Percentiles rank a stretch among this genome's conserved stretches.
Conservation (phyloP, 1,139 yeast genomes). For the Yarrowia galli region DNA sequence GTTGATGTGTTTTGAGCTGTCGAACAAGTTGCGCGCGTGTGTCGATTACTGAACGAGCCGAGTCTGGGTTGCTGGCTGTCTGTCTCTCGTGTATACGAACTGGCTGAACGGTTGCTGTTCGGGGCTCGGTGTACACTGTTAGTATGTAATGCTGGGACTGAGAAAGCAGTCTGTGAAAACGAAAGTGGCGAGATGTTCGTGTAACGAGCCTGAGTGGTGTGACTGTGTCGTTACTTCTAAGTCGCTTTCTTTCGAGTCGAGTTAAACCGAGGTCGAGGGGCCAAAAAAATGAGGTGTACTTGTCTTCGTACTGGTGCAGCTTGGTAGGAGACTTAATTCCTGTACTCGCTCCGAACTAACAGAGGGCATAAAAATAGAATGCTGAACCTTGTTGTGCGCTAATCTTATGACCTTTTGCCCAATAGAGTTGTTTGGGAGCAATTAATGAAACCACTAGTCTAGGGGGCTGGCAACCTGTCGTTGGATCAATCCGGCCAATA, state of each 20-base stretch:
- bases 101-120: not conserved
- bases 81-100: too few species aligned
- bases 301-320: not conserved
- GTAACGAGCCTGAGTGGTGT: too few species aligned
- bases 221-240: not conserved
- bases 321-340: not conserved
- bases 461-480: not conserved
- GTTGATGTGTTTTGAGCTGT: too few species aligned
- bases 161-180: too few species aligned
- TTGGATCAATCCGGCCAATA: not conserved
- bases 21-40: too few species aligned
- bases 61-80: too few species aligned
- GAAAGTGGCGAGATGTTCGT: too few species aligned
- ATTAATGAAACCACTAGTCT: not conserved
- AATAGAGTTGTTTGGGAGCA: slow-evolving; percentile 19
- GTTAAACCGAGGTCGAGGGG: not conserved
- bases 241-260: not conserved
- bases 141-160: too few species aligned
- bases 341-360: too few species aligned
- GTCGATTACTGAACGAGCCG: not conserved
- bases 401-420: slow-evolving; percentile 1
- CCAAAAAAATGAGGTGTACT: not conserved
- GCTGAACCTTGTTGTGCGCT: slow-evolving; percentile 9
- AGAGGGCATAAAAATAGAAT: slow-evolving; percentile 26
- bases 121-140: too few species aligned